Base-by-base conservation (phyloP, 352 stramenopile genomes). In the Phytophthora pinifolia region DNA sequence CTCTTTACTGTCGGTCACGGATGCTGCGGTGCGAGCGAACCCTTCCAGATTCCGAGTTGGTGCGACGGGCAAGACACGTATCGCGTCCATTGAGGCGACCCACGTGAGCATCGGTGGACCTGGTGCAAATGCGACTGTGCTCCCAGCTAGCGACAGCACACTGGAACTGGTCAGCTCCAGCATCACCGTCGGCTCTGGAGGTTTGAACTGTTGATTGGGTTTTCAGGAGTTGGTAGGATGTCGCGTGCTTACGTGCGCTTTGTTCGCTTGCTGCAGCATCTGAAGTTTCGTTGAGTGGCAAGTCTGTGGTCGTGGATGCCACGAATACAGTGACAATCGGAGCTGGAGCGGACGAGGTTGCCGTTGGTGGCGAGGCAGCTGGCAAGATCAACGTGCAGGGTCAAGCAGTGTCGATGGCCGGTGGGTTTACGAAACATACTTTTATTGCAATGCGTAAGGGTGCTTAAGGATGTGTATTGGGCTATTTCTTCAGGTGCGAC, bases 141-240 rank as follows among this genome's bases (percentile, higher is more conserved):
- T 48, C 17, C 50, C 61, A 15, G 50, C 62, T 15, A 39, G 39
- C 10, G 49, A 10, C 15, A 67, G 59, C 13, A 59, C 25, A 2
- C 52, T 76, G 34, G 59, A 67, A 18, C 53, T 76, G 14, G 49
- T 67, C 20, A 76, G 67, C 37, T 46, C 59, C 25, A 70, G 15
- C 3, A 73, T 76, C 22, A 58, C 61, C n/a, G 47, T 76, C 14
- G 67, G 67, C 36, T 58, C 63, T 8, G 51, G 67, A 71, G 63
- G 67, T 76, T 57, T 17, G 46, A 36, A 42, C 12, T 31, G 14
- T 58, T 36, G 44, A 6, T 42, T 27, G 49, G 12, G 12, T 49
- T 49, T 59, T 30, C 35, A 65, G 13, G 29, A 32, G 30, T 14
- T 59, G 18, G 18, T 17, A 20, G 25, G 7, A 29, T 9, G 5